Evolutionary conservation across 768 basidiomycete genomes (phyloP), one percentile per base, ranked within the genome.

Genomic region (Rhodotorula diobovata): DNA sequence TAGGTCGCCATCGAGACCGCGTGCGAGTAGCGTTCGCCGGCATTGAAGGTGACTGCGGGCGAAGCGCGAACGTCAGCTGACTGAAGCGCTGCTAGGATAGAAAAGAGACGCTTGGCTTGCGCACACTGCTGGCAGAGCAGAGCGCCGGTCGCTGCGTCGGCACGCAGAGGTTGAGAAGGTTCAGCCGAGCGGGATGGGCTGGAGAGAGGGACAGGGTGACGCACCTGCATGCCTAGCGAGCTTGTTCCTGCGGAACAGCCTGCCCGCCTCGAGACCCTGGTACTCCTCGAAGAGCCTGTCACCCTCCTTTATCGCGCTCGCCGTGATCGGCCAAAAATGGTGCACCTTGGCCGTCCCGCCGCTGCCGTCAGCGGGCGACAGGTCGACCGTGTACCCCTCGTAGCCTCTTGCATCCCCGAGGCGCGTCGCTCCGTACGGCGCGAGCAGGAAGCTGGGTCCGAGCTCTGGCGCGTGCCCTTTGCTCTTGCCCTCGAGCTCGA

Each of bases 1-100:
- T 76, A 68, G 11, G 73, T 78, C 37, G 61, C 50, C 2, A 77
- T 74, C 28, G 74, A 71, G n/a, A 78, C 77, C 32, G 70, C 76
- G 73, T 80, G 79, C 53, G 78, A 56, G 66, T 74, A 74, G 32
- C 62, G 65, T 18, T 58, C 32, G 30, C 70, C 70, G 16, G 65
- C 46, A 50, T 71, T 71, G 48, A 61, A 67, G 0, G 70, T 66
- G 61, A 71, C 69, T 70, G 51, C 7, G 10, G 18, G 25, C 1
- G 2, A 53, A 4, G 18, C n/a, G 1, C 15, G 55, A 15, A 18
- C 9, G 16, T 23, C 48, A 37, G 34, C 20, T 23, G 12, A 30
- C 1, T 43, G 1, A 25, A 25, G 2, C 15, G 25, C 43, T 46
- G n/a, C 2, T 25, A 5, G 23, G 18, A 23, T 18, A 28, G 15